A percentile compares a stretch with the other conserved stretches of the same genome.
phyloP scores from a whole-genome alignment of 495 filamentous ascomycete species.

The Saxophila tyrrhenica region DNA sequence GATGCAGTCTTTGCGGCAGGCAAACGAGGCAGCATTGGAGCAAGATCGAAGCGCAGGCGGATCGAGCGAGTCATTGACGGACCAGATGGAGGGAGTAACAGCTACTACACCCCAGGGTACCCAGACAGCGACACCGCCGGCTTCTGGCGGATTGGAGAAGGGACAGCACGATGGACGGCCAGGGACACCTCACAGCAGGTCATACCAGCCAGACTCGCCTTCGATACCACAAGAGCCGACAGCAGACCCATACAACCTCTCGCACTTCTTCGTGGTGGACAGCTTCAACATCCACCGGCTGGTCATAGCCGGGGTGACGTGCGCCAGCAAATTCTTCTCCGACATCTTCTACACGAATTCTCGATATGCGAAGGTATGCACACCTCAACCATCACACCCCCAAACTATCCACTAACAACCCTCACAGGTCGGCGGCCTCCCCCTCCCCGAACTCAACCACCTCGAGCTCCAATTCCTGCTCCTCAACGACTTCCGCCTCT shows the following conservation, averaged over 20 bases:
- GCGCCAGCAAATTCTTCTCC: conserved; percentile 98
- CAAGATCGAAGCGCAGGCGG: conserved; percentile 16
- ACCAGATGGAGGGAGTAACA: conserved; percentile 18
- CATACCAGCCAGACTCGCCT: conserved; percentile 22
- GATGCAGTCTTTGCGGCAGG: conserved; percentile 37
- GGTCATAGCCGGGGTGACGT: conserved; percentile 95
- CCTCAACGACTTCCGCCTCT: conserved; percentile 92
- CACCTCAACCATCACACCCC: neutral
- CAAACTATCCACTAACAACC: conserved; percentile 5
- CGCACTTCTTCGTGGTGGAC: conserved; percentile 92
- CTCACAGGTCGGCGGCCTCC: conserved; percentile 86
- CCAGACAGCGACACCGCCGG: conserved; percentile 30
- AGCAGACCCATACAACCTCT: conserved; percentile 47
- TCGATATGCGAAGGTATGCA: conserved; percentile 88
- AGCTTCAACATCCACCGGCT: conserved; percentile 98
- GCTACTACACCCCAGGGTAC: conserved; percentile 13
- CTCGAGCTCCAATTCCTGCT: conserved; percentile 94
- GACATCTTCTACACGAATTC: conserved; percentile 99
- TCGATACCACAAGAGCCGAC: conserved; percentile 18
- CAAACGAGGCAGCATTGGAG: conserved; percentile 29
- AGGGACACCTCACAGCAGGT: conserved; percentile 19
- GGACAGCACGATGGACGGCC: conserved; percentile 11
- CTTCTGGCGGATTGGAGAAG: conserved; percentile 31
- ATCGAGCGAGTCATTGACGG: conserved; percentile 20
- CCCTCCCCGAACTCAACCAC: conserved; percentile 93